Evolutionary conservation across 371 early-diverging fungal genomes (phyloP).

Genomic region (Lichtheimia corymbifera): DNA sequence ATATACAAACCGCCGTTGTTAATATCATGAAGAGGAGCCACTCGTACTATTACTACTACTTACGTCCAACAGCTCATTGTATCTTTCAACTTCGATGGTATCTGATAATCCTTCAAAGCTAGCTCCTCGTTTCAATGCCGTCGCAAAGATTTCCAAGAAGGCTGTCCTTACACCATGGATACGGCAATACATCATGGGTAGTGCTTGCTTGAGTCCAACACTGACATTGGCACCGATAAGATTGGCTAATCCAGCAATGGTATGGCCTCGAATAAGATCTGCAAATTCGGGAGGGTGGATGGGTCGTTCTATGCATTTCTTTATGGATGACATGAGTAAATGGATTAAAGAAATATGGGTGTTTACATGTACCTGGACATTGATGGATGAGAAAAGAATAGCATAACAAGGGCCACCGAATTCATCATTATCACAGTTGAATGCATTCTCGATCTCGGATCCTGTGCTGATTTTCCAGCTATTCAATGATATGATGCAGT

Average conservation of each 20-base stretch:
- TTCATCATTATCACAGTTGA: too few species aligned
- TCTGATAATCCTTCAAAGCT: slow-evolving; percentile 80
- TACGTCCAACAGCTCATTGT: slow-evolving; percentile 70
- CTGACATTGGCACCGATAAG: slow-evolving; percentile 88
- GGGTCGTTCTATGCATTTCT: background rate
- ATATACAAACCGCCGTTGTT: background rate
- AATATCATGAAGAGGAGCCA: background rate
- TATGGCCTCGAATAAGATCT: background rate
- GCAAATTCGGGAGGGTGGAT: background rate
- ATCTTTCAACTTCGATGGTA: slow-evolving; percentile 66
- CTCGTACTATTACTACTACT: background rate
- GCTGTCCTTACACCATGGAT: slow-evolving; percentile 80
- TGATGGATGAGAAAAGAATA: too few species aligned
- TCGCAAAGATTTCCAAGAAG: slow-evolving; percentile 87
- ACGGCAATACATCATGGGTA: slow-evolving; percentile 87
- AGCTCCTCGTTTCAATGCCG: slow-evolving; percentile 80
- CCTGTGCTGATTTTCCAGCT: slow-evolving; percentile 3
- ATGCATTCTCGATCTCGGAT: background rate
- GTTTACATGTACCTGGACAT: too few species aligned
- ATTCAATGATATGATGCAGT: slow-evolving; percentile 1
- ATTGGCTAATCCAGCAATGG: slow-evolving; percentile 80
- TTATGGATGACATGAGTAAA: background rate
- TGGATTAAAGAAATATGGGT: too few species aligned
- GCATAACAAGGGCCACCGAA: too few species aligned
- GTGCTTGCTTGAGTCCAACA: slow-evolving; percentile 81